A percentile compares a stretch with the other conserved stretches of the same genome.
Evolutionary conservation across 2,329 filamentous ascomycete species (phyloP).

Genomic region (Fusarium abutilonis): DNA sequence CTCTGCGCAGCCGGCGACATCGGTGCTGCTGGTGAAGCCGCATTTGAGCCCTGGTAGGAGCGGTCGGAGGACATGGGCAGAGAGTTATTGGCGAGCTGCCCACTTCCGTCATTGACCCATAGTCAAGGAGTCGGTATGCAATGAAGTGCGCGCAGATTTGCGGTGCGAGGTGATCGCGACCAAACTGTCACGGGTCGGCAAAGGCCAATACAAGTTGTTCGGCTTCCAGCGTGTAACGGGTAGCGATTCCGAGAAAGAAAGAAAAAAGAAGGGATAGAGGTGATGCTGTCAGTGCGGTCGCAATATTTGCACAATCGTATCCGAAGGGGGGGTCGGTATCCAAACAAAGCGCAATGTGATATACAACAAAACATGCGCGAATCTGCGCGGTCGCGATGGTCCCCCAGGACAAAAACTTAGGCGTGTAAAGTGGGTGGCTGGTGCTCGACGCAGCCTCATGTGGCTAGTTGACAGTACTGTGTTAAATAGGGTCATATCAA

Average conservation of each 20-base stretch:
- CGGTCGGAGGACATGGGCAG: slow-evolving; percentile 36
- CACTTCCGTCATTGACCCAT: slow-evolving; percentile 50
- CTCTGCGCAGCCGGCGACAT: slow-evolving; percentile 42
- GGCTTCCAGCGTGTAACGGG: background rate
- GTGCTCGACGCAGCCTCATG: slow-evolving; percentile 18
- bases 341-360: slow-evolving; percentile 33
- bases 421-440: slow-evolving; percentile 47
- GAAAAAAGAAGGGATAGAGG: slow-evolving; percentile 1
- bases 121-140: slow-evolving; percentile 36
- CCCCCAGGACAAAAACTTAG: slow-evolving; percentile 12
- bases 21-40: slow-evolving; percentile 43
- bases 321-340: slow-evolving; percentile 22
- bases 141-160: slow-evolving; percentile 16
- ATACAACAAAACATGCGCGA: slow-evolving; percentile 36
- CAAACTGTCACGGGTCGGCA: slow-evolving; percentile 1
- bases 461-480: slow-evolving; percentile 17
- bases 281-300: slow-evolving; percentile 7
- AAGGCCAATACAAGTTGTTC: background rate
- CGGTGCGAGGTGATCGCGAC: slow-evolving; percentile 12
- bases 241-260: background rate
- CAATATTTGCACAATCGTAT: slow-evolving; percentile 10
- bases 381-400: slow-evolving; percentile 40
- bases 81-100: slow-evolving; percentile 45
- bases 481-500: background rate
- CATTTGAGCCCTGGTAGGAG: slow-evolving; percentile 35